A percentile compares a stretch with the other conserved stretches of the same genome.
Evolutionary conservation across 192 early-diverging fungal species (phyloP).

Genomic region (Coemansia sp.): DNA sequence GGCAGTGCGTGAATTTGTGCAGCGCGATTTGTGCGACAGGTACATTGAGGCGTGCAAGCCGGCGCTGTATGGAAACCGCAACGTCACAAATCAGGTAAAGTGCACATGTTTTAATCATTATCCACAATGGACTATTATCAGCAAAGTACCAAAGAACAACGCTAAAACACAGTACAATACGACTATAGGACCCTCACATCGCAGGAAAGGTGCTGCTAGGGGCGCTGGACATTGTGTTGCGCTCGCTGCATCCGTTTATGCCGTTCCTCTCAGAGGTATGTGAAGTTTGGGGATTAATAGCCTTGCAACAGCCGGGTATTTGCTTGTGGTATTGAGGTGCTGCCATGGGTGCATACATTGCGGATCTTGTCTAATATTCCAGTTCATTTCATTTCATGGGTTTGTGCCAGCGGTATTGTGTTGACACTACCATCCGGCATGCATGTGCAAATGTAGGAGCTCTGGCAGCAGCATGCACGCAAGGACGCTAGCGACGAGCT

Average conservation of each 20-base stretch:
- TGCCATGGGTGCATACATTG: not conserved
- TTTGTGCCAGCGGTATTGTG: not conserved
- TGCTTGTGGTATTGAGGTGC: not conserved
- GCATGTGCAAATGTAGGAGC: conserved; percentile 39
- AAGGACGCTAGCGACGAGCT: conserved; percentile 16
- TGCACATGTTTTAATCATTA: not conserved
- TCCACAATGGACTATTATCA: too few species aligned
- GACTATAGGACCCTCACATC: conserved; percentile 34
- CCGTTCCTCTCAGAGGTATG: conserved; percentile 91
- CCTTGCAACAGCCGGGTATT: not conserved
- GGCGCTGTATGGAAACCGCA: conserved; percentile 63
- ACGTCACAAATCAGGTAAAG: conserved; percentile 58
- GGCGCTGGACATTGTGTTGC: conserved; percentile 58
- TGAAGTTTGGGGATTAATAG: not conserved
- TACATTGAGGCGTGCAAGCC: conserved; percentile 89
- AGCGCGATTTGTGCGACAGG: conserved; percentile 91
- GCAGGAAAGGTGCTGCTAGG: conserved; percentile 39
- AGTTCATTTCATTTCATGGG: not conserved
- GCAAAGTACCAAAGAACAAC: not conserved
- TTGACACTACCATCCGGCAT: not conserved
- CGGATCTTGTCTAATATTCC: not conserved
- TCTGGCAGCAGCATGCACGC: conserved; percentile 50
- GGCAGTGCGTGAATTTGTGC: conserved; percentile 82
- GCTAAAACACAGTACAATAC: not conserved
- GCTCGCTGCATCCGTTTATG: conserved; percentile 95